Evolutionary conservation across 345 rosid species (phyloP), one percentile per base, ranked within the genome.

Genomic region (Noccaea bulbosa): DNA sequence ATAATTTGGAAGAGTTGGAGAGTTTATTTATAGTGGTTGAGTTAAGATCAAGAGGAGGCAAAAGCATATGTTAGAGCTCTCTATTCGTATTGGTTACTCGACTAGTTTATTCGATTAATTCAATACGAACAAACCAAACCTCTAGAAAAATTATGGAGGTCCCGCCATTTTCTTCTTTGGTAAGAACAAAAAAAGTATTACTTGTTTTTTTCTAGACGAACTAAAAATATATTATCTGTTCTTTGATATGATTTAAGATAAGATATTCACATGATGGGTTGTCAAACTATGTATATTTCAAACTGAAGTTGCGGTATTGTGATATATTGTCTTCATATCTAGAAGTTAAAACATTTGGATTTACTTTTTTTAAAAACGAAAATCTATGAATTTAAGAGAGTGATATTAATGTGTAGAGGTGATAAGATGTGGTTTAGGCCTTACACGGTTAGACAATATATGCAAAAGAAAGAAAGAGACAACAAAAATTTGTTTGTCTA

Each of bases 121-220:
- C 45, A 62, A 62, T 75, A 75, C 78, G 45, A 68, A 75, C 78
- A 75, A 75, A 75, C 57, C 37, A 75, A 60, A 37, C 74, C 51
- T 75, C 78, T 75, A 75, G 78, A 75, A 75, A 74, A 52, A 27
- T 14, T 37, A 46, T 53, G 32, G 74, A 75, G 78, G 78, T 75
- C 78, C 78, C 74, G 78, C 78, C 74, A 68, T 68, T 75, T 73
- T 22, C 78, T 30, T 75, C 59, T 46, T 62, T 75, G 62, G 2
- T 52, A 59, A 67, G 61, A 50, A 67, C 47, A 57, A 8, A 11
- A 22, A 22, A 22, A 22, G 24, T n/a, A 24, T 24, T 20, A 4
- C 3, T 33, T 4, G 5, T 33, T 33, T 33, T 33, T 33, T 33
- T 33, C 5, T 33, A 6, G 7, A 33, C 35, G 3, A 33, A 33